phyloP scores from a whole-genome alignment of 768 basidiomycete species.

The Tubosaeta sp. region DNA sequence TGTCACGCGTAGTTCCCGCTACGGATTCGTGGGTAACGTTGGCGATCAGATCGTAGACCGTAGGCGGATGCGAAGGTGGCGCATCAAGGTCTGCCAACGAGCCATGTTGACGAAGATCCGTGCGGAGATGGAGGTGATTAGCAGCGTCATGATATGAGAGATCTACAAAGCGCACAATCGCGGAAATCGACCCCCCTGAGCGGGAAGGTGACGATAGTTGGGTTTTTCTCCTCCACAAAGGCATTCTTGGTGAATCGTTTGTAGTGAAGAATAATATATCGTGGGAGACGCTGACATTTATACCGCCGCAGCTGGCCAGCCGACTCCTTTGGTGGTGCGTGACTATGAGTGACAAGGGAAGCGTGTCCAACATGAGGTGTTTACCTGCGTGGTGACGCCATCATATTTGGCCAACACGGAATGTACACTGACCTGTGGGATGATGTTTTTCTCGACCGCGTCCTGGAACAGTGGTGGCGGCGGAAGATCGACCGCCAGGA shows the following conservation, averaged over 20 bases:
- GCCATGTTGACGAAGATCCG: conserved; percentile 20
- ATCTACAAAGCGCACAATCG: conserved; percentile 65
- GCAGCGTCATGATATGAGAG: conserved; percentile 18
- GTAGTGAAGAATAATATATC: conserved; percentile 90
- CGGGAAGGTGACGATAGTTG: conserved; percentile 97
- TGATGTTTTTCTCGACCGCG: conserved; percentile 94
- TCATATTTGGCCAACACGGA: conserved; percentile 92
- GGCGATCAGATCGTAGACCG: conserved; percentile 89
- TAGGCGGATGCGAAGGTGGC: conserved; percentile 52
- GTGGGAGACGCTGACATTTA: conserved; percentile 86
- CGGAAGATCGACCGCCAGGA: conserved; percentile 93
- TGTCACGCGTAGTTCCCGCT: conserved; percentile 92
- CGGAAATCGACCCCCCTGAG: conserved; percentile 87
- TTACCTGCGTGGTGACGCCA: conserved; percentile 82
- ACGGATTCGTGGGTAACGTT: conserved; percentile 95
- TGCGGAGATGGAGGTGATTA: conserved; percentile 20
- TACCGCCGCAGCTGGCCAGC: conserved; percentile 80
- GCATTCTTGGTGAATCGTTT: conserved; percentile 95
- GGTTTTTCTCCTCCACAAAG: conserved; percentile 98
- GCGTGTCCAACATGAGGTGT: conserved; percentile 23
- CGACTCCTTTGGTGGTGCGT: conserved; percentile 59
- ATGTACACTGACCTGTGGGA: conserved; percentile 93
- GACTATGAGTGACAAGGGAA: conserved; percentile 9
- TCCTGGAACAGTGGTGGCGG: conserved; percentile 98
- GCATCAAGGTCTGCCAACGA: conserved; percentile 69